These are phyloP conservation scores for Hippophae gyantsensis DNA, from an alignment of 306 rosid species.

Conservation along the genomic window DNA sequence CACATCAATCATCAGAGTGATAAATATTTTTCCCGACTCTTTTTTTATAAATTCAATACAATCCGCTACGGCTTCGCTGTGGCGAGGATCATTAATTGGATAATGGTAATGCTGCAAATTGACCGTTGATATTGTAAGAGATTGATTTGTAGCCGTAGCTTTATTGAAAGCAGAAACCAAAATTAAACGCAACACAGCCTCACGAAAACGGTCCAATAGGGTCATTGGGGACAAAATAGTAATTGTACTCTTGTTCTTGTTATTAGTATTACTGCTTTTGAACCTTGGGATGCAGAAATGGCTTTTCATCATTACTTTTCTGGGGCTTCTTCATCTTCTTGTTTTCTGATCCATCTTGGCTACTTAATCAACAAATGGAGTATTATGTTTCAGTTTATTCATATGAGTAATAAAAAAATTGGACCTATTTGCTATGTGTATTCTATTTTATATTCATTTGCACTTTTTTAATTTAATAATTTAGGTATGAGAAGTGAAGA, in stretches of 20 bases:
- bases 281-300: conserved; percentile 54
- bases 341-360: not conserved
- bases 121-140: not conserved
- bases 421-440: too few species aligned
- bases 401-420: too few species aligned
- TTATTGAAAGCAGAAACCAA: conserved; percentile 63
- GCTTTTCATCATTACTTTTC: conserved; percentile 27
- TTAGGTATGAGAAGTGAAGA: too few species aligned
- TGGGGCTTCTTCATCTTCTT: conserved; percentile 16
- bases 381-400: too few species aligned
- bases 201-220: conserved; percentile 69
- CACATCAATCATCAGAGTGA: too few species aligned
- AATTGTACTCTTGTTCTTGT: conserved; percentile 23
- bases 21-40: conserved; percentile 22
- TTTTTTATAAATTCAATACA: conserved; percentile 88
- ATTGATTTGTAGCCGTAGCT: conserved; percentile 16
- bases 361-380: too few species aligned
- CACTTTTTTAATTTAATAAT: too few species aligned
- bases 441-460: too few species aligned
- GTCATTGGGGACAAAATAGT: conserved; percentile 35
- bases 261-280: conserved; percentile 23
- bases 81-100: conserved; percentile 37
- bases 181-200: conserved; percentile 74
- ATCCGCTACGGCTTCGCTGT: conserved; percentile 75
- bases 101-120: not conserved